Evolutionary conservation across 805 yeast species (phyloP).

Genomic region (Millerozyma miso): DNA sequence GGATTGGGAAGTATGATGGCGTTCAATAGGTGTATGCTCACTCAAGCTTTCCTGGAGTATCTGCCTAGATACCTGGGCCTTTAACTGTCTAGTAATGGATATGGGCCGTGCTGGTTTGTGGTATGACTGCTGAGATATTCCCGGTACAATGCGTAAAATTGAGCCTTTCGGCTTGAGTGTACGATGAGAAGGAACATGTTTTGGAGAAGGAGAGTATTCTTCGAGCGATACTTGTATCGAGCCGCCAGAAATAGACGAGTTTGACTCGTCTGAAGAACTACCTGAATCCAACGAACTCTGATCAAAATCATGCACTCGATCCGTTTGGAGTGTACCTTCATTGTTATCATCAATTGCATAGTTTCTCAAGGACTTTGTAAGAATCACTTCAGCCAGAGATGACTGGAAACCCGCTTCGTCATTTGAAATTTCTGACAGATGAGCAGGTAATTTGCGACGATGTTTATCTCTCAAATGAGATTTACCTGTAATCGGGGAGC

Average conservation of each 20-base stretch:
- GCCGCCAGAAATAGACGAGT: background rate
- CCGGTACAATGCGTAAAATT: slow-evolving; percentile 17
- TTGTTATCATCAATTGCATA: background rate
- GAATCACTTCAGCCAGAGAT: background rate
- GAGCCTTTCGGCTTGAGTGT: slow-evolving; percentile 37
- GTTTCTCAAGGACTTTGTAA: background rate
- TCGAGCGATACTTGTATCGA: background rate
- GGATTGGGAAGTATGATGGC: background rate
- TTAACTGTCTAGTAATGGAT: background rate
- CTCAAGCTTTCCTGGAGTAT: background rate
- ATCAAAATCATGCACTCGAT: background rate
- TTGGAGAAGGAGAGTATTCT: slow-evolving; percentile 29
- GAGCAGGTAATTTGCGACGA: background rate
- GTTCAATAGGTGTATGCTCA: background rate
- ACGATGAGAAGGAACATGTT: slow-evolving; percentile 41
- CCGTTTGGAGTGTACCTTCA: background rate
- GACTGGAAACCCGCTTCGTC: background rate
- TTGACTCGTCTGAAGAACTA: background rate
- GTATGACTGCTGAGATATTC: background rate
- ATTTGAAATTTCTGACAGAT: slow-evolving; percentile 11
- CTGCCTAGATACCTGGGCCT: background rate
- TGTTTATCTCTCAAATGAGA: slow-evolving; percentile 1
- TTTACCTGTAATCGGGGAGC: slow-evolving; percentile 24
- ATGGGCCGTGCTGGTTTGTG: background rate
- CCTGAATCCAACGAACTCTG: background rate